Evolutionary conservation across 116 monocot genomes (phyloP), one percentile per base, ranked within the genome.

Genomic region (Zostera marina): DNA sequence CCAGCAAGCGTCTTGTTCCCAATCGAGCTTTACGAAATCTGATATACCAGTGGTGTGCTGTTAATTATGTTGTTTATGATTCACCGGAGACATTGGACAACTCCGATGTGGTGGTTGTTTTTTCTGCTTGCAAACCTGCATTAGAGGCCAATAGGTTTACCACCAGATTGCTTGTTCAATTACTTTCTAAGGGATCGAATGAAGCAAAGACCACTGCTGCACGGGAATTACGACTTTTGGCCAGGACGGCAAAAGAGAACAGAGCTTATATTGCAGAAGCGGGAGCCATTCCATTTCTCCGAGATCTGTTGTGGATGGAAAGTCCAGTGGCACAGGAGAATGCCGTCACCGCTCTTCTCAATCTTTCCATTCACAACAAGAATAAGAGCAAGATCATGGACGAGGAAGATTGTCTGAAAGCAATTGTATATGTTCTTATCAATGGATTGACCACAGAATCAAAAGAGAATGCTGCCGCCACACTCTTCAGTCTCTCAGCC

Each of bases 381-480:
- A 85, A 85, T 48, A 85, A 85, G 72, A 52, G 20, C 13, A 53
- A 49, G 63, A 76, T 91, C 25, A 77, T 91, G 77, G 84, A 82
- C 45, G 79, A 81, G 58, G 73, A 81, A 16, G 79, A 77, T 11
- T 85, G 79, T 24, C 52, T 91, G 71, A 77, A 14, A 16, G 65
- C 75, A 5, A 75, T 85, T n/a, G 82, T 82, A 1, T 13, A 67
- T 22, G 91, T 91, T 49, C 54, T 82, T 40, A 61, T 61, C 9
- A 54, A 73, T 2, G 91, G 91, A 22, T 52, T 58, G 71, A 77
- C 82, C 1, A 69, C 59, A 8, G 91, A 91, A 47, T 76, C 85
- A 4, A 76, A 72, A 68, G 91, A 91, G 73, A 91, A 91, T 19
- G 91, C 91, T 1, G 91, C 91, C 0, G 91, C 91, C 14, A 75